Evolutionary conservation across 2,329 filamentous ascomycete genomes (phyloP).

Genomic region (Cladobotryum mycophilum): DNA sequence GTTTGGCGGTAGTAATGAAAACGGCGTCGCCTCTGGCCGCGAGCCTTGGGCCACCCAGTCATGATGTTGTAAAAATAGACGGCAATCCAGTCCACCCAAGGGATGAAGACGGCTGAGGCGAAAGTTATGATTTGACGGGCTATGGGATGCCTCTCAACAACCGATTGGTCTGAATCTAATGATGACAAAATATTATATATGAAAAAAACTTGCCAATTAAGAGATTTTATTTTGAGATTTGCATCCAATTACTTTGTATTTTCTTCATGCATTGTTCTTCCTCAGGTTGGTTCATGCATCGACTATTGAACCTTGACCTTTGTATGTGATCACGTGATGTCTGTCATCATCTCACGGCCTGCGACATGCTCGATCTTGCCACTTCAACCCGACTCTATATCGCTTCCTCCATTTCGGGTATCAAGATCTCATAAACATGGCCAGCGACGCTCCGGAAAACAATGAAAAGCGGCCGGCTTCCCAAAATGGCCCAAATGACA

Average conservation of each 20-base stretch:
- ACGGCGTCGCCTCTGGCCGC: conserved; percentile 23
- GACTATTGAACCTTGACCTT: too few species aligned
- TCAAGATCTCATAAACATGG: conserved; percentile 22
- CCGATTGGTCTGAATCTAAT: too few species aligned
- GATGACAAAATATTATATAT: too few species aligned
- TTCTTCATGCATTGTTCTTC: background rate
- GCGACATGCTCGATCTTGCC: background rate
- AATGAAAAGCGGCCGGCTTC: conserved; percentile 22
- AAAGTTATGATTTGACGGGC: too few species aligned
- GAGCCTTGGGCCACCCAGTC: conserved; percentile 17
- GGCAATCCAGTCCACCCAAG: conserved; percentile 9
- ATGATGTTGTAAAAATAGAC: conserved; percentile 20
- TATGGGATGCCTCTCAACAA: too few species aligned
- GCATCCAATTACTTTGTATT: background rate
- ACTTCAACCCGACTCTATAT: background rate
- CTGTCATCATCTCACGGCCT: background rate
- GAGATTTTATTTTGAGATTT: background rate
- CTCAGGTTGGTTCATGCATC: background rate
- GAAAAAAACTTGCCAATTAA: too few species aligned
- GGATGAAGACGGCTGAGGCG: too few species aligned
- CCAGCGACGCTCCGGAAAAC: conserved; percentile 30
- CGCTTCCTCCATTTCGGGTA: background rate
- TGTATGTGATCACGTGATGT: background rate
- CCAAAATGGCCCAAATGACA: conserved; percentile 23
- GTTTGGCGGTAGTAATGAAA: conserved; percentile 20